phyloP scores from a whole-genome alignment of 176 grass and related monocot species.

The Microstegium vimineum region DNA sequence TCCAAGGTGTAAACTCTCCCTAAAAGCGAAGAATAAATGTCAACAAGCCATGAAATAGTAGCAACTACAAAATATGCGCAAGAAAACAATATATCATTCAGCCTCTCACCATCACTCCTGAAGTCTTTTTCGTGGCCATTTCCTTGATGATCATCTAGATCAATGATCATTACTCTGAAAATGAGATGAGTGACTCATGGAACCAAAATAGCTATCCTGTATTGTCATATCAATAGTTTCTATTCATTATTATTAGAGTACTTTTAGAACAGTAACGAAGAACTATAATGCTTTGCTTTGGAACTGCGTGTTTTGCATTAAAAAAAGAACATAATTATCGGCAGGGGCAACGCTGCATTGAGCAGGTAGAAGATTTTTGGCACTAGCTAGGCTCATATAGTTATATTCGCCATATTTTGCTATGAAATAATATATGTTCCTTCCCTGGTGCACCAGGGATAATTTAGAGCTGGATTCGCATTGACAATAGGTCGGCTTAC shows the following conservation, averaged over 20 bases:
- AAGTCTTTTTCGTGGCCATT: slow-evolving; percentile 78
- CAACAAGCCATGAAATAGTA: not conserved
- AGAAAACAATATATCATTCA: too few species aligned
- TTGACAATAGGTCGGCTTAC: not conserved
- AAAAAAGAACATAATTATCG: not conserved
- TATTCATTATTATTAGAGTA: not conserved
- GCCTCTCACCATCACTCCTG: slow-evolving; percentile 34
- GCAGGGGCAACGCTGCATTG: not conserved
- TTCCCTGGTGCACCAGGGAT: not conserved
- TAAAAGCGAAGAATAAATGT: slow-evolving; percentile 2
- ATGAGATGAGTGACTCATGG: not conserved
- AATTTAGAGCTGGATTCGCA: not conserved
- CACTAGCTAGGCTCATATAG: not conserved
- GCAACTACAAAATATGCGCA: not conserved
- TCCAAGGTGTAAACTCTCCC: slow-evolving; percentile 66
- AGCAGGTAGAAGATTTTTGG: not conserved
- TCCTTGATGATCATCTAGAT: slow-evolving; percentile 68
- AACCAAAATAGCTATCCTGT: not conserved
- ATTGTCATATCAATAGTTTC: not conserved
- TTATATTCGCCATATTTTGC: not conserved
- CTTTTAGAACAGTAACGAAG: not conserved
- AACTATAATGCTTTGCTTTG: not conserved
- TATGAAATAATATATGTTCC: not conserved
- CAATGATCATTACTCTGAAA: slow-evolving; percentile 67
- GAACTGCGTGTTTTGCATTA: not conserved